These are phyloP conservation scores for Phytophthora macrochlamydospora DNA, from an alignment of 352 stramenopile species.

Conservation along the genomic window DNA sequence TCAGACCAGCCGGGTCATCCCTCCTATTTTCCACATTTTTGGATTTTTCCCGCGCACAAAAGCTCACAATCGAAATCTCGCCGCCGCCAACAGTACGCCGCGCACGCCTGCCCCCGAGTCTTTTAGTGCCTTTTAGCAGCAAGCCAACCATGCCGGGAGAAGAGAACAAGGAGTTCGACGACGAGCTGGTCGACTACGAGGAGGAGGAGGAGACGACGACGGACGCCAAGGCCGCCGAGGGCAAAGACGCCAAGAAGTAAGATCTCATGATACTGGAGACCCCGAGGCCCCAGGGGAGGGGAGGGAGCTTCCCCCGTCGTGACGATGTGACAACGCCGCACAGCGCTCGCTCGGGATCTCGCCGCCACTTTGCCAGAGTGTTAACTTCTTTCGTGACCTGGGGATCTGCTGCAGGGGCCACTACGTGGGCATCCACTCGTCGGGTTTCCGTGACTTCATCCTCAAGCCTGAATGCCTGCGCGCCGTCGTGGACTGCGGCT, in stretches of 20 bases:
- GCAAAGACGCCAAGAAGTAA: constrained; percentile 93
- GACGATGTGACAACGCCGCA: constrained; percentile 16
- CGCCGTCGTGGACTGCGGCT: constrained; percentile 99
- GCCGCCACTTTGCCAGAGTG: constrained; percentile 39
- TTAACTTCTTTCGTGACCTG: constrained; percentile 85
- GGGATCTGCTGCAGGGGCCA: constrained; percentile 89
- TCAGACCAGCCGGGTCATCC: constrained; percentile 21
- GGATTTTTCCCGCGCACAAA: constrained; percentile 19
- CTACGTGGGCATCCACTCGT: constrained; percentile 99
- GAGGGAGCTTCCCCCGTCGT: constrained; percentile 9
- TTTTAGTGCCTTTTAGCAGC: constrained; percentile 4
- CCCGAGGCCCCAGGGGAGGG: constrained; percentile 13
- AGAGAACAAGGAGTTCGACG: constrained; percentile 91
- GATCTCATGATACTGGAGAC: constrained; percentile 24
- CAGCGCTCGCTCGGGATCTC: constrained; percentile 17
- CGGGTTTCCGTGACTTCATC: constrained; percentile 99
- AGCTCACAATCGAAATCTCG: constrained; percentile 46
- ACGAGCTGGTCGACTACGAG: constrained; percentile 91
- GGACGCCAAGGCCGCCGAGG: constrained; percentile 76
- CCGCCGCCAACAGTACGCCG: constrained; percentile 22
- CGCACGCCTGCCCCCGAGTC: constrained; percentile 12
- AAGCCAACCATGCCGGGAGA: constrained; percentile 67
- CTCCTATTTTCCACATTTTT: constrained; percentile 22
- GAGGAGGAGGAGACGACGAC: constrained; percentile 87
- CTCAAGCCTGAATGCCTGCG: constrained; percentile 99